phyloP scores from a whole-genome alignment of 352 stramenopile species.

The Peronospora farinosa region DNA sequence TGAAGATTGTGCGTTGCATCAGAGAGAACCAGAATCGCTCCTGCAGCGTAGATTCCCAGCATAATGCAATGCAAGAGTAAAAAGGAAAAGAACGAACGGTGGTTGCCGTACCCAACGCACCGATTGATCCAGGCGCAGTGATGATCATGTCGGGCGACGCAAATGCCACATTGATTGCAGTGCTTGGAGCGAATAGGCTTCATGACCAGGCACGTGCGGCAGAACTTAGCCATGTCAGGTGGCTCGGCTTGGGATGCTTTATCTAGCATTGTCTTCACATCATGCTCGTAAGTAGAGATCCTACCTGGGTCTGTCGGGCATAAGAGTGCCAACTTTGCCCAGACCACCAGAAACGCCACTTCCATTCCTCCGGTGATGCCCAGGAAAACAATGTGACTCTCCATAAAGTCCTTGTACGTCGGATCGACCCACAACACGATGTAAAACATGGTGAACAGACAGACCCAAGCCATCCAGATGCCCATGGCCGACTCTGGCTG shows the following conservation, averaged over 20 bases:
- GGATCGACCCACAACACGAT: conserved; percentile 53
- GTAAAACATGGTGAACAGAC: conserved; percentile 65
- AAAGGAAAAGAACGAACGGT: conserved; percentile 75
- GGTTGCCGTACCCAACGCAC: conserved; percentile 75
- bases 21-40: conserved; percentile 38
- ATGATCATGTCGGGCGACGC: conserved; percentile 80
- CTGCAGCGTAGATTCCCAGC: conserved; percentile 39
- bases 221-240: conserved; percentile 45
- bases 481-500: conserved; percentile 67
- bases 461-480: conserved; percentile 73
- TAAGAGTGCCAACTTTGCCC: conserved; percentile 46
- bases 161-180: conserved; percentile 67
- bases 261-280: conserved; percentile 48
- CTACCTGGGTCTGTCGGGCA: conserved; percentile 52
- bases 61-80: conserved; percentile 57
- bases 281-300: conserved; percentile 44
- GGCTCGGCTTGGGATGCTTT: conserved; percentile 39
- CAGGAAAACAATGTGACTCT: conserved; percentile 33
- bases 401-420: conserved; percentile 33
- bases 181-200: conserved; percentile 81
- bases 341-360: conserved; percentile 44
- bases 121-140: conserved; percentile 86
- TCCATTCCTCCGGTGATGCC: conserved; percentile 36
- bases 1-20: conserved; percentile 35
- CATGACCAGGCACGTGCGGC: conserved; percentile 59